Base-by-base conservation (phyloP, 345 rosid genomes). In the Euphorbia pulcherrima region DNA sequence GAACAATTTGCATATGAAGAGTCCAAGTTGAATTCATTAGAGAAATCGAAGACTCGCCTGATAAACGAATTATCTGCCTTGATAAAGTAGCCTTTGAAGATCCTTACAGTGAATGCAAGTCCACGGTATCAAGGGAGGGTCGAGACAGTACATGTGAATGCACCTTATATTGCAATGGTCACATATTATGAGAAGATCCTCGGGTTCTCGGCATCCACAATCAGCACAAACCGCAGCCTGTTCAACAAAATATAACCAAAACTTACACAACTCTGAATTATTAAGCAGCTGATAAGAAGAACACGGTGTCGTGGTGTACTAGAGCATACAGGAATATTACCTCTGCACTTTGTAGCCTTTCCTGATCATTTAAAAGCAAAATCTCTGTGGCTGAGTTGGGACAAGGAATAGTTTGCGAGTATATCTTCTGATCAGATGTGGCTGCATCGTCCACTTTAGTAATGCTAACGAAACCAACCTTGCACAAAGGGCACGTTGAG, bases 401-500 rank as follows among this genome's bases (percentile, higher is more conserved):
- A 77, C 73, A 75, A 9, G 98, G 99, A 56, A 87, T 77, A 53
- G 93, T 89, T 81, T 91, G 97, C 57, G 97, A 91, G 66, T 88
- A 94, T 73, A 89, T 88, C 76, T 91, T 94, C 75, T 94, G 99
- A 84, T 94, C 99, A 44, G 77, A 84, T 68, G 82, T 72, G 63
- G 78, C 85, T 44, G 90, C 94, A 52, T 84, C 93, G 76, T 89
- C 95, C 75, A 91, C 74, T 79, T 78, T 88, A 59, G 82, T 88
- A 52, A 94, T 94, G 76, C 86, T 79, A 11, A 72, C 66, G 79
- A 91, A 89, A 68, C 65, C 81, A 52, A 81, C 81, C 82, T 94
- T 91, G 84, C 99, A 94, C 72, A 91, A 67, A 37, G 99, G 99
- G 79, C 99, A 94, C 39, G 88, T 82, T 50, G 92, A 82, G 47